phyloP scores from a whole-genome alignment of 2,329 filamentous ascomycete species.

The Alternaria tenuissima region DNA sequence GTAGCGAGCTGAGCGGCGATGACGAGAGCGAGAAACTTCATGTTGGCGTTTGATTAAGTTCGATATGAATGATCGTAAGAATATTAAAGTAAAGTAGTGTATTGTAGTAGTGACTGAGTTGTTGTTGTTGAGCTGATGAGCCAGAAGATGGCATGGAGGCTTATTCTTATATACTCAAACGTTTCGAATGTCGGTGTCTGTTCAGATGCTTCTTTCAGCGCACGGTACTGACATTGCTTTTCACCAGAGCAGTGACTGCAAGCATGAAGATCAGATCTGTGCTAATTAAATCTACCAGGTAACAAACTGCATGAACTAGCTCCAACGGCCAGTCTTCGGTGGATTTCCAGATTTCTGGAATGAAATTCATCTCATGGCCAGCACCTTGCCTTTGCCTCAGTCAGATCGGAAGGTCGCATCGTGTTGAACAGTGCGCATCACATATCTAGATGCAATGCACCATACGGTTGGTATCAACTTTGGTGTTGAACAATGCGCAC shows the following conservation, averaged over 20 bases:
- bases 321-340: background rate
- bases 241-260: background rate
- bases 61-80: constrained; percentile 1
- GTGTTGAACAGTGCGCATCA: background rate
- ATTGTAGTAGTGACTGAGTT: constrained; percentile 3
- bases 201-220: background rate
- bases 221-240: constrained; percentile 1
- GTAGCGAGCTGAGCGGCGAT: background rate
- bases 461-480: background rate
- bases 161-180: background rate
- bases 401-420: background rate
- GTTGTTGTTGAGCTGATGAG: constrained; percentile 2
- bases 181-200: background rate
- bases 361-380: background rate
- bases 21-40: constrained; percentile 3
- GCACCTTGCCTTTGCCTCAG: background rate
- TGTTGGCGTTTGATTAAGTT: background rate
- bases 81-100: background rate
- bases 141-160: background rate
- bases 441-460: background rate
- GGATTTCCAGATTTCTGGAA: background rate
- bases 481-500: background rate
- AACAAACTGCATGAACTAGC: background rate
- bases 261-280: background rate
- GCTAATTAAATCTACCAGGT: constrained; percentile 1